Conservation (phyloP, 1,139 yeast species). For the Geotrichum reessii region DNA sequence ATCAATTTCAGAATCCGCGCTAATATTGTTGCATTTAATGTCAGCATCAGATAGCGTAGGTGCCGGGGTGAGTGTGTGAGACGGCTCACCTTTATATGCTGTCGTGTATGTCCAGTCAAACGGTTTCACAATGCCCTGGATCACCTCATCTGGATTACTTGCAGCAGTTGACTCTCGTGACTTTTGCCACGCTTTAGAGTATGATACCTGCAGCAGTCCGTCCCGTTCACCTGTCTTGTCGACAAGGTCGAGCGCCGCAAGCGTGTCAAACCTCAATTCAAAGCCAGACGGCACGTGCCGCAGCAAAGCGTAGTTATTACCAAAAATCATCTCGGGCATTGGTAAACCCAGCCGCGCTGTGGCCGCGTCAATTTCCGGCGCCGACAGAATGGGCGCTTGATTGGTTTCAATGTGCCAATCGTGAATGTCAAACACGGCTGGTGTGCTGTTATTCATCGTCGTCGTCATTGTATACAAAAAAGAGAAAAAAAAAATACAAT, state of each 20-base stretch:
- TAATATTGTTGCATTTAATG: conserved; percentile 10
- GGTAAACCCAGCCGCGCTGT: conserved; percentile 66
- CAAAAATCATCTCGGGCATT: conserved; percentile 96
- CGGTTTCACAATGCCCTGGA: conserved; percentile 60
- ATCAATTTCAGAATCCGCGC: conserved; percentile 19
- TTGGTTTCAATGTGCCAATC: conserved; percentile 74
- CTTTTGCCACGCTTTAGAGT: conserved; percentile 82
- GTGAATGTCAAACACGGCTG: conserved; percentile 35
- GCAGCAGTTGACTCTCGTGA: conserved; percentile 44
- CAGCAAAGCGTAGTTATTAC: conserved; percentile 63
- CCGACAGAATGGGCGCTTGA: conserved; percentile 70
- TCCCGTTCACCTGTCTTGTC: conserved; percentile 43
- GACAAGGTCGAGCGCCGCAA: conserved; percentile 73
- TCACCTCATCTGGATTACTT: conserved; percentile 35
- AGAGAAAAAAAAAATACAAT: background rate
- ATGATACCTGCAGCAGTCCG: conserved; percentile 64
- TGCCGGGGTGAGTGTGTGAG: conserved; percentile 2
- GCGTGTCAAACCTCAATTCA: conserved; percentile 60
- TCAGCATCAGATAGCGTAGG: background rate
- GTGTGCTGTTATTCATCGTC: background rate
- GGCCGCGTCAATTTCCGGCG: conserved; percentile 66
- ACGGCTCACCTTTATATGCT: conserved; percentile 58
- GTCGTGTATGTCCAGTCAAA: conserved; percentile 97
- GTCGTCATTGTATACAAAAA: background rate
- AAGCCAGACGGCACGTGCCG: conserved; percentile 40